Percentiles rank a stretch among this genome's conserved stretches.
These are phyloP conservation scores for Neodidymelliopsis sp. DNA, from an alignment of 2,329 filamentous ascomycete species.

Conservation along the genomic window DNA sequence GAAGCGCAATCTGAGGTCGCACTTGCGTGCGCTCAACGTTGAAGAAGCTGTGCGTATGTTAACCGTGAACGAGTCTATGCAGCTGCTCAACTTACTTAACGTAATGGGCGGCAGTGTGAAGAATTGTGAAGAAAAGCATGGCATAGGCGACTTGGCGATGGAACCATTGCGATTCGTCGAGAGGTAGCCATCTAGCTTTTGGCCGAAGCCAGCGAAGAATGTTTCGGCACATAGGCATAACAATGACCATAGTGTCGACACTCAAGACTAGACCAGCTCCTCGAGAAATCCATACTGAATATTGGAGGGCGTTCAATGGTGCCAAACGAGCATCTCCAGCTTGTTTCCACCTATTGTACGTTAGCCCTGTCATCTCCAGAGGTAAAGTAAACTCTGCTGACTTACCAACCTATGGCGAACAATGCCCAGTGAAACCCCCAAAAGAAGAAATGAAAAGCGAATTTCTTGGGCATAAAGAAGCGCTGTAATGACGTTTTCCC, in stretches of 20 bases:
- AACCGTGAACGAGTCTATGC: background rate
- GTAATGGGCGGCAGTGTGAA: conserved; percentile 85
- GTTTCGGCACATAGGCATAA: conserved; percentile 94
- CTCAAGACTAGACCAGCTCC: conserved; percentile 87
- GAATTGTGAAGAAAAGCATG: conserved; percentile 79
- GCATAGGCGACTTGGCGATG: conserved; percentile 94
- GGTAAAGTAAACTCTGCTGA: background rate
- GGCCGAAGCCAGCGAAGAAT: conserved; percentile 84
- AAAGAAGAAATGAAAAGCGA: conserved; percentile 82
- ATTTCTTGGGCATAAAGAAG: conserved; percentile 69
- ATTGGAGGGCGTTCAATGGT: conserved; percentile 80
- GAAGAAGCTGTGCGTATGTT: conserved; percentile 72
- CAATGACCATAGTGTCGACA: conserved; percentile 84
- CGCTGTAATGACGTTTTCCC: conserved; percentile 21
- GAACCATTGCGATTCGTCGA: conserved; percentile 98
- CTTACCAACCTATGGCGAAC: conserved; percentile 88
- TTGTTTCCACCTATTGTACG: conserved; percentile 77
- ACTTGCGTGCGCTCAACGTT: conserved; percentile 89
- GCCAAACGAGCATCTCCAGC: conserved; percentile 70
- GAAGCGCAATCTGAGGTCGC: conserved; percentile 77
- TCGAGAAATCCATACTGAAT: conserved; percentile 95
- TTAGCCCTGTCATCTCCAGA: conserved; percentile 3
- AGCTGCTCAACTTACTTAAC: conserved; percentile 73
- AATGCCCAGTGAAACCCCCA: conserved; percentile 79
- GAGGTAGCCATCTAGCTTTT: conserved; percentile 83